Conservation (phyloP, 306 rosid genomes). For the Luffa acutangula region DNA sequence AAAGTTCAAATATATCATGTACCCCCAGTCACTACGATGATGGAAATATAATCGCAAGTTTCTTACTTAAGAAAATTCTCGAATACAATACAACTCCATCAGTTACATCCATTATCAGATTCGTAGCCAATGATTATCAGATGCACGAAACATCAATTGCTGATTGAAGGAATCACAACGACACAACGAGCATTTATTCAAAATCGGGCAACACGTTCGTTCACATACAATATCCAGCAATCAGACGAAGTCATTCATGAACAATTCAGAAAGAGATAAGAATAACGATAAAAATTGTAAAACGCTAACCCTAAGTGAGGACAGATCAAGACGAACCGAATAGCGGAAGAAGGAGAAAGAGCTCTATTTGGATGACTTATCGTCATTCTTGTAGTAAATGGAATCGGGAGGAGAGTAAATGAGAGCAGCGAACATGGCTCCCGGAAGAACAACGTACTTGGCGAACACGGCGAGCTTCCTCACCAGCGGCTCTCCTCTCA, state of each 20-base stretch:
- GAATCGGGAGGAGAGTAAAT: constrained; percentile 32
- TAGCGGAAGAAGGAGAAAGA: neutral
- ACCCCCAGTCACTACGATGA: neutral
- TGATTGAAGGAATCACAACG: neutral
- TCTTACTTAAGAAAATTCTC: neutral
- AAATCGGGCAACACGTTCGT: neutral
- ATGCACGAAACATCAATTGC: neutral
- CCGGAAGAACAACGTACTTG: constrained; percentile 23
- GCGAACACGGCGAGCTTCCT: constrained; percentile 23
- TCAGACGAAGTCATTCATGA: neutral
- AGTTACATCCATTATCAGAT: neutral
- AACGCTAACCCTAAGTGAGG: neutral
- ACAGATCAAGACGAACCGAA: neutral
- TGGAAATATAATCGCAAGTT: neutral
- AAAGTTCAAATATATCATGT: neutral
- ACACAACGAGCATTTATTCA: neutral
- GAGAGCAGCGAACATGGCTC: constrained; percentile 28
- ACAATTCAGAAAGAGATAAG: neutral
- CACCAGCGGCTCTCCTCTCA: constrained; percentile 32
- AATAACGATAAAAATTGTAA: neutral
- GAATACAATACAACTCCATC: neutral
- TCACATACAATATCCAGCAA: neutral
- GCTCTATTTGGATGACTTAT: constrained; percentile 12
- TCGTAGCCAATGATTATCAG: neutral
- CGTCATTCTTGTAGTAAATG: constrained; percentile 5